Percentiles rank a stretch among this genome's conserved stretches.
These are phyloP conservation scores for Cryomyces minteri DNA, from an alignment of 495 filamentous ascomycete species.

Conservation along the genomic window DNA sequence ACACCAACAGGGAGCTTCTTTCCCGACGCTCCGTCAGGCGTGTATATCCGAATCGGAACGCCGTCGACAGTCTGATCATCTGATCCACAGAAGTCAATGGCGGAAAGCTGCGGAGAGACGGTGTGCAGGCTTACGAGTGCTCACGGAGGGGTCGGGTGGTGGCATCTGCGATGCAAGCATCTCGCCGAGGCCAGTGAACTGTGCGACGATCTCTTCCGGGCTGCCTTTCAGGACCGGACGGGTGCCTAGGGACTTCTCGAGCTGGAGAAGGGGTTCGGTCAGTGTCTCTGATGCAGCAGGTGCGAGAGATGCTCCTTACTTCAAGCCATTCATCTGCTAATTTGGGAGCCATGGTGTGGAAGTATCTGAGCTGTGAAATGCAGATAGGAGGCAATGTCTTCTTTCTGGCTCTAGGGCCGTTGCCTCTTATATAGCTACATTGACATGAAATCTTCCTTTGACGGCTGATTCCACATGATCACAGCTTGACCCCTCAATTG, in stretches of 20 bases:
- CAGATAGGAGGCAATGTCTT: no score
- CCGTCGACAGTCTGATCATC: not conserved
- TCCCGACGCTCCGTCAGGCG: not conserved
- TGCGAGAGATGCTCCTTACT: no score
- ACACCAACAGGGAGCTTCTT: not conserved
- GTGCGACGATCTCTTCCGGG: not conserved
- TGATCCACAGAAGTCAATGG: not conserved
- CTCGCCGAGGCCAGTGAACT: not conserved
- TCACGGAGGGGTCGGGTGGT: not conserved
- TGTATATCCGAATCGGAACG: not conserved
- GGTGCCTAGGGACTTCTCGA: not conserved
- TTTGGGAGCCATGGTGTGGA: no score
- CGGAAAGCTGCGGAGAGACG: not conserved
- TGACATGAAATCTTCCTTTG: no score
- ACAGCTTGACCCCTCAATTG: no score
- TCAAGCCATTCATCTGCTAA: no score
- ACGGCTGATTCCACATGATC: no score
- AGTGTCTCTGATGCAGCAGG: no score
- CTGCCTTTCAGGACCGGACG: not conserved
- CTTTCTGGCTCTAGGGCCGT: no score
- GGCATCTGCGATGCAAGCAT: not conserved
- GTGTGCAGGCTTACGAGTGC: not conserved
- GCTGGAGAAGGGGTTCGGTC: not conserved
- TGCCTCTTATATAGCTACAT: no score
- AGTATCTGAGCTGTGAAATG: no score